Conservation (phyloP, 495 filamentous ascomycete genomes). For the Penicillium coffeae region DNA sequence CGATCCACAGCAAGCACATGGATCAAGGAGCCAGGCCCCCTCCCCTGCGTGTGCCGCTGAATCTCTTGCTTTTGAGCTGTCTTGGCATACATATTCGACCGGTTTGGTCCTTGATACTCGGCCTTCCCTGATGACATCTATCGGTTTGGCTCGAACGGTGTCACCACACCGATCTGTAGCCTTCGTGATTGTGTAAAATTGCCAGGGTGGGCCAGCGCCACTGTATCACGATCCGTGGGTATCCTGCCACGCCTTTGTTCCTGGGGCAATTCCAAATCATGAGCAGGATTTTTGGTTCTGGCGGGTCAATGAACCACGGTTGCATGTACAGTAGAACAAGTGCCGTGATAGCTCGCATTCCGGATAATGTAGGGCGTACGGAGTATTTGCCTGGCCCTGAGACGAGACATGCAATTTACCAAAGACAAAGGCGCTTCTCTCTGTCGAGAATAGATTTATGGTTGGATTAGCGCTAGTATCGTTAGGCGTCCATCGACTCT, state of each 20-base stretch:
- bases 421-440: too few species aligned
- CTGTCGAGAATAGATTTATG: too few species aligned
- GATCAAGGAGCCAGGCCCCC: background rate
- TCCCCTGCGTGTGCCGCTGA: conserved; percentile 1
- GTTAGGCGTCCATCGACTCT: too few species aligned
- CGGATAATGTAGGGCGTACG: too few species aligned
- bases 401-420: too few species aligned
- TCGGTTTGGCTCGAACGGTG: too few species aligned
- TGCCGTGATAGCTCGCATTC: background rate
- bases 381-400: too few species aligned
- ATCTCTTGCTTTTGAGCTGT: background rate
- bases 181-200: background rate
- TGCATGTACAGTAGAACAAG: background rate
- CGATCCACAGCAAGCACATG: conserved; percentile 9
- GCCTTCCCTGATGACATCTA: too few species aligned
- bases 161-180: background rate
- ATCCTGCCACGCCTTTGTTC: background rate
- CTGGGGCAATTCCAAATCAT: background rate
- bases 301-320: background rate
- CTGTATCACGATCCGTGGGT: conserved; percentile 1
- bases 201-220: background rate
- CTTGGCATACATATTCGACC: background rate
- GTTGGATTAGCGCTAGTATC: too few species aligned
- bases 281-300: background rate
- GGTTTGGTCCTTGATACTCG: too few species aligned